Evolutionary conservation across 2,329 filamentous ascomycete genomes (phyloP), one percentile per base, ranked within the genome.

Genomic region (Aureobasidium vineae): DNA sequence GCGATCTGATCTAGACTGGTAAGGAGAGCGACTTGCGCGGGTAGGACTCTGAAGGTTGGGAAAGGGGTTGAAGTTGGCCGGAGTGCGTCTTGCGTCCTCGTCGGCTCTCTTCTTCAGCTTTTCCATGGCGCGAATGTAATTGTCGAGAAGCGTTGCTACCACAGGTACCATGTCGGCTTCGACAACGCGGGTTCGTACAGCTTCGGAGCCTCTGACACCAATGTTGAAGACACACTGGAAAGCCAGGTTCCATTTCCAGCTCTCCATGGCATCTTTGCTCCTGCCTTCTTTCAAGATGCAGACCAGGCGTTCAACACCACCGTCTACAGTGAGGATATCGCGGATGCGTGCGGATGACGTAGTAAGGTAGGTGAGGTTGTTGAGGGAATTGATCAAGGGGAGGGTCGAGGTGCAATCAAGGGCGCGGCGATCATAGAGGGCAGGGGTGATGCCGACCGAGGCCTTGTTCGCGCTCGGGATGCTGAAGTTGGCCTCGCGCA

Each of bases 221-320:
- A 99, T 98, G 78, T 99, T 99, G 76, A 99, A 95, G 70, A 98
- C 93, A 78, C 95, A 99, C 79, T 98, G 95, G 78, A 99, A 99
- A 63, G 95, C 95, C 69, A 99, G 85, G 75, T 97, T 99, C 95
- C 95, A 99, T 80, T 98, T 98, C 95, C 95, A 99, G 91, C 97
- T 97, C 78, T 97, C 94, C 94, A 98, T 97, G 88, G 97, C 90
- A 77, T 99, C 94, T 79, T 93, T 96, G 80, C 91, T 97, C 76
- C 95, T 86, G 70, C 95, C 95, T 79, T 97, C 92, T 80, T 99
- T 99, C 78, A 99, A 86, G 75, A 99, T 97, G 85, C 92, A 97
- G 76, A 99, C 91, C 72, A 99, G 83, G 70, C 94, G 84, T 82
- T 99, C 95, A 78, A 99, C 95, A 69, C 95, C 95, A 79, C 95